Percentiles rank a stretch among this genome's conserved stretches.
phyloP scores from a whole-genome alignment of 140 eudicot species.

The Senecio squalidus region DNA sequence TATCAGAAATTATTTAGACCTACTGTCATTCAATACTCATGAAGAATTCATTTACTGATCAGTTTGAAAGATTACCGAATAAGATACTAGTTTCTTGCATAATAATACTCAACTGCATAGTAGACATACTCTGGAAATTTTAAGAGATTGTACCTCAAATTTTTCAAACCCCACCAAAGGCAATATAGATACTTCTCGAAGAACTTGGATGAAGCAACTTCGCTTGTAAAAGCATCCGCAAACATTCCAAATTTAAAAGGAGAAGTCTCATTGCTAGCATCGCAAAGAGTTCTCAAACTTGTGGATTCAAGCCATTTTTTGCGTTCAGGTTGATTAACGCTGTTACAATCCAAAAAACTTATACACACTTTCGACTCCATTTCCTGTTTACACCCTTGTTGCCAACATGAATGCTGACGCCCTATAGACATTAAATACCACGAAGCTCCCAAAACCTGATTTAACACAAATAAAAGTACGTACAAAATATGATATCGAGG shows the following conservation, averaged over 20 bases:
- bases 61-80: too few species aligned
- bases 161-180: constrained; percentile 97
- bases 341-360: constrained; percentile 66
- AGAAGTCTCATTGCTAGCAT: constrained; percentile 56
- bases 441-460: constrained; percentile 79
- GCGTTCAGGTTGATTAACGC: constrained; percentile 37
- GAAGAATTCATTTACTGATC: too few species aligned
- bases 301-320: constrained; percentile 65
- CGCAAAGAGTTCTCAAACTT: constrained; percentile 45
- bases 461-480: not conserved
- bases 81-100: too few species aligned
- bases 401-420: constrained; percentile 83
- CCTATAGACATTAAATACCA: constrained; percentile 92
- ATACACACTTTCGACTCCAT: constrained; percentile 45
- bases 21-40: too few species aligned
- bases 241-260: constrained; percentile 90
- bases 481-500: not conserved
- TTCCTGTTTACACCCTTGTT: constrained; percentile 55
- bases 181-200: constrained; percentile 71
- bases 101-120: too few species aligned
- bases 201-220: constrained; percentile 72
- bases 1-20: too few species aligned
- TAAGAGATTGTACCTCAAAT: constrained; percentile 50
- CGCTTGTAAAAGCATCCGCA: constrained; percentile 82
- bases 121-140: too few species aligned